Evolutionary conservation across 202 grass and related monocot genomes (phyloP), one percentile per base, ranked within the genome.

Genomic region (Musa balbisiana): DNA sequence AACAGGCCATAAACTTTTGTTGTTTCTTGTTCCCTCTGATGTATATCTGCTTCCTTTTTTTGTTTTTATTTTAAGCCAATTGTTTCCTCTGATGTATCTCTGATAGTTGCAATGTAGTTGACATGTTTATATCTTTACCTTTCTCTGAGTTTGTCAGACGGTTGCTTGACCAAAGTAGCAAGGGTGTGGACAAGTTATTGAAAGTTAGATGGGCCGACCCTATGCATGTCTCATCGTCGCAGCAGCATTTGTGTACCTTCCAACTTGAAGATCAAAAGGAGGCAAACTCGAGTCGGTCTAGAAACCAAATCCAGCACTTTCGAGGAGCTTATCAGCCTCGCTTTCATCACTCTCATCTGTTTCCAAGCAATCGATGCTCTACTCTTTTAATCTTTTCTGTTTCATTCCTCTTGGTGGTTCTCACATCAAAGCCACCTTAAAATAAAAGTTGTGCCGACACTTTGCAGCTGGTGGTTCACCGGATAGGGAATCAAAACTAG

Each of bases 321-420:
- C 0, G 29, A 33, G 29, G 33, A 43, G 33, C 62, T 25, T 12
- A 8, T 8, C 15, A 22, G 1, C 19, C 8, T 17, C 58, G n/a
- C 59, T 22, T 63, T 63, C 6, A 21, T 24, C 21, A 2, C 9
- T 26, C 21, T 11, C 62, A 65, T 65, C 22, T 65, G 11, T 65
- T 65, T 1, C 49, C 68, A 22, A n/a, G 1, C 67, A 33, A 69
- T 9, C 9, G 8, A n/a, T 51, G 17, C 49, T 21, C 29, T 51
- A 10, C 27, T 71, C n/a, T n/a, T 12, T n/a, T 15, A 3, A 3
- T 22, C 9, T 49, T 10, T 15, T 69, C 3, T 43, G 1, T 10
- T 49, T 51, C 29, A 71, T 51, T 51, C 51, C 3, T 71, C 49
- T 71, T 52, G 33, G 68, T 71, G 68, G 68, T 50, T 71, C 52